phyloP scores from a whole-genome alignment of 192 early-diverging fungal genomes.

The Glomus cerebriforme region DNA sequence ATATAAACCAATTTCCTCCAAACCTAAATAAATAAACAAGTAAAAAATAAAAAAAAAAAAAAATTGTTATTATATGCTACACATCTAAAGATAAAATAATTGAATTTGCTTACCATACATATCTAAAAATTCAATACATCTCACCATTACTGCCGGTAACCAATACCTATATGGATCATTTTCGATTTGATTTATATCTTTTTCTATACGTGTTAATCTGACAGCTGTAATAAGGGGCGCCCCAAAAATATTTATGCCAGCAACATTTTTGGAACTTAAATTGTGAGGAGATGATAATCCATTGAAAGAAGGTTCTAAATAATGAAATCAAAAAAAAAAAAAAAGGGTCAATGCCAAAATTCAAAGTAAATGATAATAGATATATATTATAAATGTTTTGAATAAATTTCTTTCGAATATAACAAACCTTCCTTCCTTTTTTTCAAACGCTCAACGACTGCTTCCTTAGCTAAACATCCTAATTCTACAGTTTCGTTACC shows the following conservation, averaged over 20 bases:
- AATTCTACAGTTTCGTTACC: slow-evolving; percentile 1
- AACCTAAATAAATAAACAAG: slow-evolving; percentile 10
- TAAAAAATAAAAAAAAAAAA: not conserved
- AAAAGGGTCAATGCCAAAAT: not conserved
- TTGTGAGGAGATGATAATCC: not conserved
- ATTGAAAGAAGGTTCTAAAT: slow-evolving; percentile 16
- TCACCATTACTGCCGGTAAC: slow-evolving; percentile 17
- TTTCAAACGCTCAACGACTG: slow-evolving; percentile 26
- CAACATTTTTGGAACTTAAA: not conserved
- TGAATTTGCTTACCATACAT: slow-evolving; percentile 1
- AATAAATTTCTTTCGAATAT: not conserved
- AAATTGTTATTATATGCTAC: not conserved
- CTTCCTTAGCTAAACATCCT: slow-evolving; percentile 18
- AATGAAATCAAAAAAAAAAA: not conserved
- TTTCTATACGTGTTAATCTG: slow-evolving; percentile 26
- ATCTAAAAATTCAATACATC: slow-evolving; percentile 32
- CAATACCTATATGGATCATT: slow-evolving; percentile 28
- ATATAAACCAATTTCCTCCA: slow-evolving; percentile 20
- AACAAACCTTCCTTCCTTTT: slow-evolving; percentile 27
- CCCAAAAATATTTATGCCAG: slow-evolving; percentile 16
- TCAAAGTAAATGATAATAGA: not conserved
- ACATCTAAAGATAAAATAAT: not conserved
- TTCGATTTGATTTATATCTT: slow-evolving; percentile 8
- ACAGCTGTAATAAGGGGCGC: not conserved
- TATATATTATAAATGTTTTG: too few species aligned